Evolutionary conservation across 805 yeast species (phyloP).

Genomic region (Schwanniomyces vanrijiae): DNA sequence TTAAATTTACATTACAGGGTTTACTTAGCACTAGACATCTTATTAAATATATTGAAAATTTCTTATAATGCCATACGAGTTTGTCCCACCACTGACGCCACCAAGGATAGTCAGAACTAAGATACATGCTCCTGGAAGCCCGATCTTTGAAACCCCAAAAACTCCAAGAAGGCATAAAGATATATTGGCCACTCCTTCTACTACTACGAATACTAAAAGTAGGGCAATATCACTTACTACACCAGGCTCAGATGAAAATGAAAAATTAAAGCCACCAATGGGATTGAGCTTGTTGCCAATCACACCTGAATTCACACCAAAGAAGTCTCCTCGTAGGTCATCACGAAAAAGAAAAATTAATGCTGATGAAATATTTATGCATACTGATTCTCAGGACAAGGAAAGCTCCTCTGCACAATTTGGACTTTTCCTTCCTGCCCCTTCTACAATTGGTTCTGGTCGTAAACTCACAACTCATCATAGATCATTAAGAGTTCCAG

Average conservation of each 20-base stretch:
- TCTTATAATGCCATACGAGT: slow-evolving; percentile 6
- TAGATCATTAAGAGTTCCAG: slow-evolving; percentile 6
- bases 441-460: slow-evolving; percentile 39
- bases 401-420: slow-evolving; percentile 13
- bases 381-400: slow-evolving; percentile 4
- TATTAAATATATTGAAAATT: background rate
- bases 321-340: slow-evolving; percentile 21
- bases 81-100: slow-evolving; percentile 12
- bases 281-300: slow-evolving; percentile 13
- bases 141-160: slow-evolving; percentile 7
- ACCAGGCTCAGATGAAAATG: background rate
- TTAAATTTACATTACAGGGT: background rate
- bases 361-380: slow-evolving; percentile 16
- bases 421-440: slow-evolving; percentile 34
- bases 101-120: slow-evolving; percentile 8
- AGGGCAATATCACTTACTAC: background rate
- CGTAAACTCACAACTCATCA: slow-evolving; percentile 16
- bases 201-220: background rate
- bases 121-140: background rate
- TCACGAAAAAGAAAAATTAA: slow-evolving; percentile 14
- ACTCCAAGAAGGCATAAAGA: slow-evolving; percentile 7
- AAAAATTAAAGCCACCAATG: background rate
- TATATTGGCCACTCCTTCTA: slow-evolving; percentile 4
- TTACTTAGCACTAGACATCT: background rate
- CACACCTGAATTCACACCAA: slow-evolving; percentile 36